Base-by-base conservation (phyloP, 2,329 filamentous ascomycete species). In the Epichloe gansuensis region DNA sequence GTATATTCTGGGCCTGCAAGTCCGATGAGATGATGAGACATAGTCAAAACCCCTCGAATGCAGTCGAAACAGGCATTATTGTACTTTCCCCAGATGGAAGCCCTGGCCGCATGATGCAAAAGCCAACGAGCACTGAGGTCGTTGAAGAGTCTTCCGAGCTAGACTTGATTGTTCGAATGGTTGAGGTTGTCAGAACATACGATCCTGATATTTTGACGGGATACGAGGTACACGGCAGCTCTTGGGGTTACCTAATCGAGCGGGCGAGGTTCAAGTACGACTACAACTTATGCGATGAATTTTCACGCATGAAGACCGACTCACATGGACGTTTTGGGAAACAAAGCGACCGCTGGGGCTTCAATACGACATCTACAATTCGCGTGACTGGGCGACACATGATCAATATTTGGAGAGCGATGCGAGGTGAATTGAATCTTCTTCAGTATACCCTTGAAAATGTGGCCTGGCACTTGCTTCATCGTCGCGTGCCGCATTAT, bases 391-490 rank as follows among this genome's bases (percentile, higher is more conserved):
- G 93, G 5, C 80, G 93, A 56, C 91, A 97, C 64, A 89, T 95
- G 76, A 91, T 98, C 71, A 97, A 97, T 60, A 86, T 97, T 46
- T 97, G 93, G 90, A 81, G 91, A 60, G 90, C 91, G 0, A 96
- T 98, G 91, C 81, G 89, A 54, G 81, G 85, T n/a, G 91, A 96
- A 68, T 71, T 98, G 31, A 94, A 91, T 59, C 72, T 98, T 31
- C 76, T 95, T 11, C 91, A 96, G 64, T 97, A 98, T 64, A 95
- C 88, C 0, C 86, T 97, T 81, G 93, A 97, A 67, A 96, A 95
- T 61, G 88, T 97, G 4, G 88, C 82, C 0, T 97, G 94, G 73
- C 90, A 97, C 68, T 68, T 97, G 1, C 76, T 98, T 2, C 90
- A 95, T 60, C 82, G 82, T 35, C 82, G 91, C 3, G 86, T 97